These are phyloP conservation scores for Sphaerostilbella broomeana DNA, from an alignment of 2,329 filamentous ascomycete genomes.

Conservation along the genomic window DNA sequence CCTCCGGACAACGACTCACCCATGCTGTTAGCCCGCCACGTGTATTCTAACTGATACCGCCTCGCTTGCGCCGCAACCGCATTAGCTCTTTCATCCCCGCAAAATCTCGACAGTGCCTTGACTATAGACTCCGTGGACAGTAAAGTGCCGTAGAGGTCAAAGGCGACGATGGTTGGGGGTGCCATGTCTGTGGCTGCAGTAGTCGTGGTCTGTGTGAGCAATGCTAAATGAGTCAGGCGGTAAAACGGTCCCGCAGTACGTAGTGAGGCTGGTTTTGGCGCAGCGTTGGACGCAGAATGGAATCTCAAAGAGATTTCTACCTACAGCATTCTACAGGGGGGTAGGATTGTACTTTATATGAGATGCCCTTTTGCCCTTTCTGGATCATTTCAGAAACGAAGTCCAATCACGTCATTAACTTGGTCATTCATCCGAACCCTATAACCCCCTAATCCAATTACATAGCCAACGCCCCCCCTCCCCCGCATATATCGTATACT, in stretches of 20 bases:
- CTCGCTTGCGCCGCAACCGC: slow-evolving; percentile 57
- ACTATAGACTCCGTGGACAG: slow-evolving; percentile 65
- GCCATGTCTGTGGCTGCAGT: slow-evolving; percentile 19
- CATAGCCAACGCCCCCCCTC: neutral
- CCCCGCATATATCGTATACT: too few species aligned
- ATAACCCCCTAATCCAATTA: neutral
- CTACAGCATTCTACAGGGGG: slow-evolving; percentile 5
- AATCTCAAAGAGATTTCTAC: neutral
- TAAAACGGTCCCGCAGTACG: too few species aligned
- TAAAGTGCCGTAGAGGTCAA: slow-evolving; percentile 71
- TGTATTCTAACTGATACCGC: slow-evolving; percentile 68
- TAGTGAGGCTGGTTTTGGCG: too few species aligned
- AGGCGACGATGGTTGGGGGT: slow-evolving; percentile 51
- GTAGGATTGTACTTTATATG: too few species aligned
- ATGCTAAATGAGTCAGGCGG: slow-evolving; percentile 14
- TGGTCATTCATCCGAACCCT: neutral
- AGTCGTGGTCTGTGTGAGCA: slow-evolving; percentile 3
- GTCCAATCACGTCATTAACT: slow-evolving; percentile 10
- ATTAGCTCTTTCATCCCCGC: slow-evolving; percentile 50
- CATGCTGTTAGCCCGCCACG: slow-evolving; percentile 71
- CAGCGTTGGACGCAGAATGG: neutral
- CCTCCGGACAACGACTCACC: slow-evolving; percentile 40
- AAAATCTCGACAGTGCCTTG: slow-evolving; percentile 48
- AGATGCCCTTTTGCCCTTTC: too few species aligned
- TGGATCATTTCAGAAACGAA: neutral